Percentiles rank a stretch among this genome's conserved stretches.
Conservation (phyloP, 2,329 filamentous ascomycete genomes). For the Catunica adiposa region DNA sequence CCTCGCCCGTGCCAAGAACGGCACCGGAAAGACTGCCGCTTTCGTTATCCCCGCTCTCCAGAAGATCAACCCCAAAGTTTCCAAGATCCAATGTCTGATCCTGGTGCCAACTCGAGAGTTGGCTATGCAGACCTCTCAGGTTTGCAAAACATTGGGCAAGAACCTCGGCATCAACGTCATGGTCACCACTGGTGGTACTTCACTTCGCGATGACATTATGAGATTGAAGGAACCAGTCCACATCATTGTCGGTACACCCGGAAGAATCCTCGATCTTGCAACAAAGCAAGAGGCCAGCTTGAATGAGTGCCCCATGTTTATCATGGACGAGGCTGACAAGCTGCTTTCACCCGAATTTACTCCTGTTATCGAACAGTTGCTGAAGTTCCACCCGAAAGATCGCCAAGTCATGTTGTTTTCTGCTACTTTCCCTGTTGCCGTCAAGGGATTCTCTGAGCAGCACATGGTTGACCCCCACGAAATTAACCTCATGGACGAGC, state of each 20-base stretch:
- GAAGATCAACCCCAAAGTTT: constrained; percentile 89
- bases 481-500: constrained; percentile 98
- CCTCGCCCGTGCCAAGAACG: constrained; percentile 92
- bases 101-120: constrained; percentile 93
- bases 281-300: constrained; percentile 94
- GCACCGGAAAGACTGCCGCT: constrained; percentile 93
- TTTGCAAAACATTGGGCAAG: constrained; percentile 96
- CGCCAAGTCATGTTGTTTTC: constrained; percentile 99
- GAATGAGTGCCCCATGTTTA: constrained; percentile 90
- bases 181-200: constrained; percentile 95
- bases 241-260: constrained; percentile 93
- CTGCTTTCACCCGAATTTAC: constrained; percentile 93
- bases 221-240: constrained; percentile 88
- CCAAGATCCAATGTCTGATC: constrained; percentile 91
- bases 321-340: constrained; percentile 99
- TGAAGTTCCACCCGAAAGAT: constrained; percentile 91
- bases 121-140: constrained; percentile 94
- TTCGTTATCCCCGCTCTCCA: constrained; percentile 93
- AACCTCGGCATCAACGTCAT: constrained; percentile 96
- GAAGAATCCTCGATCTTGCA: constrained; percentile 86
- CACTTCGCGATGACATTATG: constrained; percentile 89
- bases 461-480: constrained; percentile 95
- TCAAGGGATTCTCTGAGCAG: constrained; percentile 96
- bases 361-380: constrained; percentile 86
- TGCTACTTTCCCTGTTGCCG: constrained; percentile 90